Evolutionary conservation across 495 filamentous ascomycete genomes (phyloP), one percentile per base, ranked within the genome.

Genomic region (Cenococcum geophilum): DNA sequence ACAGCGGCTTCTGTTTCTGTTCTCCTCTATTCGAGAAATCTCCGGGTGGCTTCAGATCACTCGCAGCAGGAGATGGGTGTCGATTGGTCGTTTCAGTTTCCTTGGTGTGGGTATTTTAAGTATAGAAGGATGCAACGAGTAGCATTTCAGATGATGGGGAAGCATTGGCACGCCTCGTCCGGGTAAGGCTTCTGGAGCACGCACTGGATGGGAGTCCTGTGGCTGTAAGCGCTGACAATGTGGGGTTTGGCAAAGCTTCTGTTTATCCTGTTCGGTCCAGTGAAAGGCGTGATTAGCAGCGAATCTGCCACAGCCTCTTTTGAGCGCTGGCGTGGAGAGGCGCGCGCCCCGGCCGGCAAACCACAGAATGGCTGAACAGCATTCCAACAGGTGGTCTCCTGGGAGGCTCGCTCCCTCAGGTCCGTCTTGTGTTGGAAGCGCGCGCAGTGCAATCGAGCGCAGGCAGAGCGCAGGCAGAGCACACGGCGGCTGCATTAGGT

Each of bases 291-390:
- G 50, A 61, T 50, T 54, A 54, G 52, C 61, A 61, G 61, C 55
- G 54, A 58, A 58, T 25, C 57, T 61, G 56, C 60, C 65, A 68
- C 65, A 64, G 65, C 65, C 58, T 61, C 57, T 54, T 52, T 60
- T 48, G 52, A 64, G 65, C 65, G 65, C 65, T 68, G 57, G 61
- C 51, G 37, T 62, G 64, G 59, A 61, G 59, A 65, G 62, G 62
- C 66, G 62, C 62, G 49, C 49, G 62, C 62, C 53, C 62, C 21
- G 53, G 58, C 55, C 20, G 54, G 51, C 61, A 61, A 64, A 65
- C 62, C 59, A 62, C 58, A 60, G 66, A 62, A 62, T 55, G 57
- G 51, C 51, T 18, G 58, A 58, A 40, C 10, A 58, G 48, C 6
- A 6, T 9, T 59, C 56, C 61, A 61, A 68, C 61, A 55, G 61